A percentile compares a stretch with the other conserved stretches of the same genome.
phyloP scores from a whole-genome alignment of 2,329 filamentous ascomycete genomes.

The Epichloe sp. region DNA sequence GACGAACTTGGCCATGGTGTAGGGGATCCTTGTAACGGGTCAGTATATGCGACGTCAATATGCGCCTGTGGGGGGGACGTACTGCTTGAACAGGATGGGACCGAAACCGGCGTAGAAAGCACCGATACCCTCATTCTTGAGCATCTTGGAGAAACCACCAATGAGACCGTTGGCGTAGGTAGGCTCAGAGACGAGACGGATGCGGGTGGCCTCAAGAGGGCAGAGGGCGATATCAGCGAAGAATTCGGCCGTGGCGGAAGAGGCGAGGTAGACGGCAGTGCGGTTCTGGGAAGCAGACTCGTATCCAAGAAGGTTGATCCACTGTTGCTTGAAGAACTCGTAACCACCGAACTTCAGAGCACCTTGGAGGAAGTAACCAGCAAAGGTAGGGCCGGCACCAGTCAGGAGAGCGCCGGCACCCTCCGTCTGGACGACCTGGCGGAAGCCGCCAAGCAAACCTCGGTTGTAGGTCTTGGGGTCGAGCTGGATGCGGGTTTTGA shows the following conservation, averaged over 20 bases:
- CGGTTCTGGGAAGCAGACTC: conserved; percentile 68
- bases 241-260: conserved; percentile 51
- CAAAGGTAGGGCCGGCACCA: conserved; percentile 71
- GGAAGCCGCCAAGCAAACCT: conserved; percentile 76
- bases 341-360: conserved; percentile 91
- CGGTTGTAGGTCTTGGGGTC: conserved; percentile 81
- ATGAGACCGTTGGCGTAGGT: conserved; percentile 72
- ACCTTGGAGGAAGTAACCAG: conserved; percentile 89
- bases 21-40: conserved; percentile 52
- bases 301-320: conserved; percentile 66
- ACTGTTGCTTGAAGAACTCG: conserved; percentile 92
- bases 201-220: conserved; percentile 86
- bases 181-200: conserved; percentile 81
- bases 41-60: background rate
- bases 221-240: conserved; percentile 73
- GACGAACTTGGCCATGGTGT: conserved; percentile 93
- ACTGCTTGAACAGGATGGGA: conserved; percentile 56
- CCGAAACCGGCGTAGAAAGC: conserved; percentile 90
- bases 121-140: conserved; percentile 67
- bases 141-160: conserved; percentile 70
- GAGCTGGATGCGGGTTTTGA: conserved; percentile 93
- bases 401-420: conserved; percentile 78
- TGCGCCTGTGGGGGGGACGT: conserved; percentile 10
- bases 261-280: conserved; percentile 68
- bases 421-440: conserved; percentile 71